phyloP scores from a whole-genome alignment of 2,329 filamentous ascomycete species.

The Blastomyces parvus region DNA sequence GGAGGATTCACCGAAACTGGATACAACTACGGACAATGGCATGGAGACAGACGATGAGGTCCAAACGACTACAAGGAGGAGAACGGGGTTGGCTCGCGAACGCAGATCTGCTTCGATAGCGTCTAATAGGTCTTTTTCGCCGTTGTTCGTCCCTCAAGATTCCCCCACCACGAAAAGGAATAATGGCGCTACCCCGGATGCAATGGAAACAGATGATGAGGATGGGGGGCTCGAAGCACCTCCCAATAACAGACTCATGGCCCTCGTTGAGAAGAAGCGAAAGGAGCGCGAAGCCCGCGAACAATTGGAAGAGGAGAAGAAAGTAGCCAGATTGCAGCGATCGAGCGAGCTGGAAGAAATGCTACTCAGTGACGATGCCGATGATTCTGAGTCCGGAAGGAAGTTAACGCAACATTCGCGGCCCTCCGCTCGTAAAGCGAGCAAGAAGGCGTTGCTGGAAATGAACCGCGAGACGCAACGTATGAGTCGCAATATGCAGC shows the following conservation, averaged over 20 bases:
- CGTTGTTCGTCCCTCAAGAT: slow-evolving; percentile 3
- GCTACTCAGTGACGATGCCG: slow-evolving; percentile 25
- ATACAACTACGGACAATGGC: background rate
- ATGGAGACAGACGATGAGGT: slow-evolving; percentile 23
- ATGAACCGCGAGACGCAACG: slow-evolving; percentile 94
- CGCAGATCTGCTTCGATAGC: background rate
- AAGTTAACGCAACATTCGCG: slow-evolving; percentile 60
- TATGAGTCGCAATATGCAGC: slow-evolving; percentile 78
- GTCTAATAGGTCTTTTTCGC: background rate
- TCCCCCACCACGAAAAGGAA: background rate
- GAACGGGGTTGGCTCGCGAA: background rate
- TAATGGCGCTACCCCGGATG: background rate
- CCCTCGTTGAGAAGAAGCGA: slow-evolving; percentile 63
- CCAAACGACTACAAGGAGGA: slow-evolving; percentile 23
- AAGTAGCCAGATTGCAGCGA: slow-evolving; percentile 23
- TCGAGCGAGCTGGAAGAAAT: slow-evolving; percentile 18
- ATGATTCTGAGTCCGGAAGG: slow-evolving; percentile 51
- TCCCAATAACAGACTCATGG: slow-evolving; percentile 55
- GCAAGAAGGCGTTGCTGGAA: slow-evolving; percentile 88
- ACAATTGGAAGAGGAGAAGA: slow-evolving; percentile 40
- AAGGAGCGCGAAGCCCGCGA: slow-evolving; percentile 61
- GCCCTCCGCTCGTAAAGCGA: slow-evolving; percentile 66
- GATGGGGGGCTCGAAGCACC: slow-evolving; percentile 24
- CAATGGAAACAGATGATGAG: slow-evolving; percentile 9
- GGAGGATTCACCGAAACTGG: background rate